These are phyloP conservation scores for Metschnikowia anglica DNA, from an alignment of 805 yeast species.

Conservation along the genomic window DNA sequence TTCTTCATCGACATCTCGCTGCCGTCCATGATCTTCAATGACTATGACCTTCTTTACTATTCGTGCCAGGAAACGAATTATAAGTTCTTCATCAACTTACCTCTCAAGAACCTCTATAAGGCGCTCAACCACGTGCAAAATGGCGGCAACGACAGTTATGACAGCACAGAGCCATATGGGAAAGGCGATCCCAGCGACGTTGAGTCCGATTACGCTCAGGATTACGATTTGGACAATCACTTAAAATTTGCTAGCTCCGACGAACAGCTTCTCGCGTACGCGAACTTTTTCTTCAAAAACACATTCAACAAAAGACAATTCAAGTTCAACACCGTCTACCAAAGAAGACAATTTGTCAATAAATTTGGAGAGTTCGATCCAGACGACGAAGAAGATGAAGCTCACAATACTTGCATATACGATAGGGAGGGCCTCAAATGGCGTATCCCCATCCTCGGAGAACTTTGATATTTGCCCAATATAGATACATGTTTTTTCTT, in stretches of 20 bases:
- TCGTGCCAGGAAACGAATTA: slow-evolving; percentile 42
- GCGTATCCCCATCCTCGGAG: slow-evolving; percentile 43
- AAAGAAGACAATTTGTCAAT: slow-evolving; percentile 42
- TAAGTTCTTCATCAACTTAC: slow-evolving; percentile 43
- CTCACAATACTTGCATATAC: slow-evolving; percentile 27
- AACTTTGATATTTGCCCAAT: slow-evolving; percentile 20
- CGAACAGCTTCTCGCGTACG: slow-evolving; percentile 29
- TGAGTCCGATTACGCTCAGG: slow-evolving; percentile 22
- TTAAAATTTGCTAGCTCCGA: slow-evolving; percentile 9
- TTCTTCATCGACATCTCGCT: slow-evolving; percentile 45
- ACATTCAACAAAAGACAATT: slow-evolving; percentile 32
- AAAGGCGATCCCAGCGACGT: slow-evolving; percentile 19
- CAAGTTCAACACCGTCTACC: slow-evolving; percentile 43
- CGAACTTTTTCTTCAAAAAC: slow-evolving; percentile 35
- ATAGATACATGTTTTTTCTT: no score
- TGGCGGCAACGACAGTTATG: slow-evolving; percentile 23
- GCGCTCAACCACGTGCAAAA: slow-evolving; percentile 42
- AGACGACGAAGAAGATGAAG: slow-evolving; percentile 9
- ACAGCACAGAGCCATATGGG: slow-evolving; percentile 16
- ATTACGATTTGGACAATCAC: slow-evolving; percentile 9
- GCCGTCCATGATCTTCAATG: slow-evolving; percentile 42
- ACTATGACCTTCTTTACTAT: slow-evolving; percentile 43
- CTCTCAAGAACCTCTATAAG: slow-evolving; percentile 47
- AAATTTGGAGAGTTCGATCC: slow-evolving; percentile 41
- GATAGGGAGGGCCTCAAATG: slow-evolving; percentile 41